These are phyloP conservation scores for Leccinum proximum DNA, from an alignment of 1,284 basidiomycete species.

Conservation along the genomic window DNA sequence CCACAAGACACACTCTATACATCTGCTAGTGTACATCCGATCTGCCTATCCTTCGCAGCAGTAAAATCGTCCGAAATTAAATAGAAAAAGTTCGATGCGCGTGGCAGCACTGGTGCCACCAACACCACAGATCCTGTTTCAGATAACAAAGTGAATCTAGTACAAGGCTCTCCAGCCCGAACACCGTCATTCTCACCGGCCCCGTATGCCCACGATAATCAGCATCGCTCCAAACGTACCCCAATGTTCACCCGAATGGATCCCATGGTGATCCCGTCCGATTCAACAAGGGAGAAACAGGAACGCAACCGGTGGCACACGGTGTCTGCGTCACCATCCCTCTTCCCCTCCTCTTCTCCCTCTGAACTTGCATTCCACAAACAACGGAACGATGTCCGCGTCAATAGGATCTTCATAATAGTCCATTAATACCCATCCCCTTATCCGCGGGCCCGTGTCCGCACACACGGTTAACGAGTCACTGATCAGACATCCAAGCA, in stretches of 20 bases:
- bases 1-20: neutral
- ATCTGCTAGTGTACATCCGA: neutral
- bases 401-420: conserved; percentile 58
- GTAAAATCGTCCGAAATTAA: conserved; percentile 11
- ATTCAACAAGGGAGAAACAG: neutral
- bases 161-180: neutral
- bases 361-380: conserved; percentile 74
- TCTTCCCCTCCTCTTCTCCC: conserved; percentile 46
- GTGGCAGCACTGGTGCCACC: no score
- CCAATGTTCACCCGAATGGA: conserved; percentile 2
- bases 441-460: conserved; percentile 20
- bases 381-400: conserved; percentile 52
- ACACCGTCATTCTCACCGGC: neutral
- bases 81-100: neutral
- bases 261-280: neutral
- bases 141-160: conserved; percentile 1
- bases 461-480: neutral
- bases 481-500: neutral
- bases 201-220: neutral
- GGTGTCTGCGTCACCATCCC: conserved; percentile 34
- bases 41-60: neutral
- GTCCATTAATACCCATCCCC: conserved; percentile 73
- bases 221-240: neutral
- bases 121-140: conserved; percentile 3
- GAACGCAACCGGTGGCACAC: neutral